These are phyloP conservation scores for Lecanicillium sp. DNA, from an alignment of 2,329 filamentous ascomycete species.

Conservation along the genomic window DNA sequence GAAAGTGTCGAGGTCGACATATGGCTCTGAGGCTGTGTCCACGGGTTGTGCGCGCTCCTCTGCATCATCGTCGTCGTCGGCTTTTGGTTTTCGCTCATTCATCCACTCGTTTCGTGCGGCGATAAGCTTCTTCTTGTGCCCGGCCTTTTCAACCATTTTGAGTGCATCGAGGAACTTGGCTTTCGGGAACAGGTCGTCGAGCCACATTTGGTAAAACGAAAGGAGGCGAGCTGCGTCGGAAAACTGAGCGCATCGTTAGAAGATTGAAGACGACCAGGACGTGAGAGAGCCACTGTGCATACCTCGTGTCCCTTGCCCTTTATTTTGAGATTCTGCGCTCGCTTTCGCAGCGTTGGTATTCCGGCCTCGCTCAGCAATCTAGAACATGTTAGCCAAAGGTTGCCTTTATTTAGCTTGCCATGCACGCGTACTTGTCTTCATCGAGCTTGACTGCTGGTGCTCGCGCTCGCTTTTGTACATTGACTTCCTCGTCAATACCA, in stretches of 20 bases:
- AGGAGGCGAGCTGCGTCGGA: conserved; percentile 74
- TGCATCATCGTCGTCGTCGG: conserved; percentile 23
- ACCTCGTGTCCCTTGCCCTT: conserved; percentile 95
- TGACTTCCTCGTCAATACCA: conserved; percentile 81
- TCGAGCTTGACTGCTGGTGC: conserved; percentile 77
- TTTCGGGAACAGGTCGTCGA: conserved; percentile 91
- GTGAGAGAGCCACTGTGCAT: no score
- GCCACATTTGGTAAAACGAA: conserved; percentile 91
- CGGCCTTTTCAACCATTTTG: conserved; percentile 84
- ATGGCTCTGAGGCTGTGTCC: neutral
- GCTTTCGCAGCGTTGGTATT: conserved; percentile 70
- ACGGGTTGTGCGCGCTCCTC: conserved; percentile 12
- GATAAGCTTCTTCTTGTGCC: conserved; percentile 73
- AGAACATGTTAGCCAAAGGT: neutral
- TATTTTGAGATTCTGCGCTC: conserved; percentile 64
- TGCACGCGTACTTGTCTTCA: conserved; percentile 52
- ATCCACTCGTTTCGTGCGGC: conserved; percentile 76
- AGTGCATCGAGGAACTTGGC: conserved; percentile 89
- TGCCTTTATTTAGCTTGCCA: neutral
- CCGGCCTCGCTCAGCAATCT: conserved; percentile 77
- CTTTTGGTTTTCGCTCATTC: conserved; percentile 58
- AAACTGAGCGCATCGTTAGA: conserved; percentile 47
- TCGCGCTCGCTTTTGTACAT: conserved; percentile 66
- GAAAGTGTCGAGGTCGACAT: conserved; percentile 11
- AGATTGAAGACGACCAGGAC: no score